A percentile compares a stretch with the other conserved stretches of the same genome.
Evolutionary conservation across 73 alveolate genomes (phyloP).

Genomic region (Tetrahymena borealis): DNA sequence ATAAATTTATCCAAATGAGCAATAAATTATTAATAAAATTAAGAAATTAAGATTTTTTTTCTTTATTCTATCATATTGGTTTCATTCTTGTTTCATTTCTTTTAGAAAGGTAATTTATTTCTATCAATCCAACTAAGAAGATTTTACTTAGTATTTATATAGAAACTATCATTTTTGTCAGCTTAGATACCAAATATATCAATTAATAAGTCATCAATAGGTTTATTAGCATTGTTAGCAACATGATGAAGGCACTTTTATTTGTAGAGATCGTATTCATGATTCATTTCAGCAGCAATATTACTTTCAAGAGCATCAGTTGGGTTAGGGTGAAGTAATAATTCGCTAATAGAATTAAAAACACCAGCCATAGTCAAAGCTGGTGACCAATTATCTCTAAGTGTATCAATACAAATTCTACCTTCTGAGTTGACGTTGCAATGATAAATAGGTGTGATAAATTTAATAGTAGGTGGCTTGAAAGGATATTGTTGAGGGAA

Average conservation of each 20-base stretch:
- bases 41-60: too few species aligned
- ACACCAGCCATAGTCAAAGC: constrained; percentile 26
- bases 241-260: constrained; percentile 5
- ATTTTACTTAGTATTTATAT: neutral
- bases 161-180: neutral
- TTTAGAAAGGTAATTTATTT: neutral
- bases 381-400: constrained; percentile 35
- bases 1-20: too few species aligned
- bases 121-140: neutral
- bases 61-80: too few species aligned
- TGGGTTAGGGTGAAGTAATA: constrained; percentile 43
- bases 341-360: constrained; percentile 15
- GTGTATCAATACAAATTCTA: constrained; percentile 24
- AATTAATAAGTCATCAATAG: neutral
- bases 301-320: constrained; percentile 43
- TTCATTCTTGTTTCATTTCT: neutral
- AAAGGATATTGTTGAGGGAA: constrained; percentile 58
- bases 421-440: constrained; percentile 41
- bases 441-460: constrained; percentile 44
- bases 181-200: constrained; percentile 9
- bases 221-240: constrained; percentile 7
- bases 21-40: too few species aligned
- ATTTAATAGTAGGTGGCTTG: constrained; percentile 44
- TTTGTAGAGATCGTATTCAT: neutral
- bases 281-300: constrained; percentile 39